phyloP scores from a whole-genome alignment of 371 early-diverging fungal species.

The Lichtheimia ornata region DNA sequence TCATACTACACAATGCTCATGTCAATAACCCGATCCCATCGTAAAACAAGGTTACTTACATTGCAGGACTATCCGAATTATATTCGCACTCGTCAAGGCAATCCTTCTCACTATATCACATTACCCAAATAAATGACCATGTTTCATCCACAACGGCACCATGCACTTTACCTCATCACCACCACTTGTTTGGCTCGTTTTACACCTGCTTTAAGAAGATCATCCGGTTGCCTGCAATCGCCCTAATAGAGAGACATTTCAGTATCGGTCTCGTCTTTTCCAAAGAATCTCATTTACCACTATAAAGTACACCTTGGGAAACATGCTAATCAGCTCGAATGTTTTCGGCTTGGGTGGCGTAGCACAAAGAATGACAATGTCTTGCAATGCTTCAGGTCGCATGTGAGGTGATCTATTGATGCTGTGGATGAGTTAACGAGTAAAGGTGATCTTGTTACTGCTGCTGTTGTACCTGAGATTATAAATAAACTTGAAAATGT shows the following conservation, averaged over 20 bases:
- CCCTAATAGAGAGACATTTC: constrained; percentile 29
- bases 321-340: constrained; percentile 50
- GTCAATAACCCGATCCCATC: too few species aligned
- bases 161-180: constrained; percentile 45
- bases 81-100: constrained; percentile 35
- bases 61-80: constrained; percentile 48
- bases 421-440: not conserved
- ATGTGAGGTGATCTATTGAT: constrained; percentile 40
- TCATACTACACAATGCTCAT: constrained; percentile 21
- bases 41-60: constrained; percentile 26
- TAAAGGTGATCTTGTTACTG: not conserved
- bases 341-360: constrained; percentile 40
- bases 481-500: constrained; percentile 50
- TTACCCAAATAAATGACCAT: not conserved
- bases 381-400: constrained; percentile 43
- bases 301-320: constrained; percentile 59
- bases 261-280: not conserved
- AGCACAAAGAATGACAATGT: constrained; percentile 55
- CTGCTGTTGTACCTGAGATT: constrained; percentile 33
- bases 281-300: constrained; percentile 25
- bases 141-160: not conserved
- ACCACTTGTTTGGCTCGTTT: constrained; percentile 60
- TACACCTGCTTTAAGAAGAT: constrained; percentile 58
- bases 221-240: constrained; percentile 58
- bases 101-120: constrained; percentile 37